phyloP scores from a whole-genome alignment of 495 filamentous ascomycete genomes.

The Tuber borchii region DNA sequence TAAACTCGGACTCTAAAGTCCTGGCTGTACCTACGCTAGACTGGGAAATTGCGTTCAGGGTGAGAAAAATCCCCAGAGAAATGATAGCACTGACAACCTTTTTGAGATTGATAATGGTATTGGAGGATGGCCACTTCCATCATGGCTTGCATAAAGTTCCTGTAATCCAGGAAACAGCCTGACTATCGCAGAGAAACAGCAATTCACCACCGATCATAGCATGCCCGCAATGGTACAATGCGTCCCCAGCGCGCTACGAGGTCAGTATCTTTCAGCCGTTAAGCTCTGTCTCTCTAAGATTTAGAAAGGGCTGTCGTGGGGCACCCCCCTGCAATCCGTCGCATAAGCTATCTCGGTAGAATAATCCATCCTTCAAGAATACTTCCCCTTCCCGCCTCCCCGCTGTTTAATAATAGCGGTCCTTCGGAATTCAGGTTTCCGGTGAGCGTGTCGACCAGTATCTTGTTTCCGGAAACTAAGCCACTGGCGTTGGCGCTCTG shows the following conservation, averaged over 20 bases:
- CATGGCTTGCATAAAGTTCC: not conserved
- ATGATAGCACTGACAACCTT: too few relatives aligned
- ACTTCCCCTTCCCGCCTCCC: not conserved
- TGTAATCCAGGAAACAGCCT: not conserved
- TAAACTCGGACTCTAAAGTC: too few relatives aligned
- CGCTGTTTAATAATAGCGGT: not conserved
- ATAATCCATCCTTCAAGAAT: not conserved
- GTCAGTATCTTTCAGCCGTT: too few relatives aligned
- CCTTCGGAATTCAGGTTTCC: not conserved
- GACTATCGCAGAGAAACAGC: not conserved
- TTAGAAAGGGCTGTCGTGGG: not conserved
- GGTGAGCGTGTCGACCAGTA: not conserved
- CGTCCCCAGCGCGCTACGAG: not conserved
- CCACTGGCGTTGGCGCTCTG: not conserved
- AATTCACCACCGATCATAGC: not conserved
- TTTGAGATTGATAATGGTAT: not conserved
- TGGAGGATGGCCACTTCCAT: not conserved
- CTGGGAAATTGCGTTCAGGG: too few relatives aligned
- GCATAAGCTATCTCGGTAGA: not conserved
- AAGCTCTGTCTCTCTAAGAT: not conserved
- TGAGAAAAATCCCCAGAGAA: too few relatives aligned
- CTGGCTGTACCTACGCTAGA: too few relatives aligned
- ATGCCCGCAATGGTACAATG: not conserved
- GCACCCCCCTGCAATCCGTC: not conserved
- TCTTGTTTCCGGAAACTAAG: not conserved